These are phyloP conservation scores for Hypoxylon lienhwacheense DNA, from an alignment of 495 filamentous ascomycete genomes.

Conservation along the genomic window DNA sequence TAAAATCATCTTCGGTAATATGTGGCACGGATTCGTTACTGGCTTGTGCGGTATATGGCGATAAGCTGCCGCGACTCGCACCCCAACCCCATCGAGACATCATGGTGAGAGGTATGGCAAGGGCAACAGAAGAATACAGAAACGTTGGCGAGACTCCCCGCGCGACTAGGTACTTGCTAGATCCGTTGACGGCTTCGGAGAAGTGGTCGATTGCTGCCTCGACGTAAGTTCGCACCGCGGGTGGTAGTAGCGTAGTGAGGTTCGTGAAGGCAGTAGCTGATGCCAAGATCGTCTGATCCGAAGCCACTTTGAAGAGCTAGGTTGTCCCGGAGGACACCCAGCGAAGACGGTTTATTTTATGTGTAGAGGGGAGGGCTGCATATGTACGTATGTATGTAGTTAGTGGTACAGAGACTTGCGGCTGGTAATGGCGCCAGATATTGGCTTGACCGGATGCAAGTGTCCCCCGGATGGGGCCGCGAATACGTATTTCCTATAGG, in stretches of 20 bases:
- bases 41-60: constrained; percentile 58
- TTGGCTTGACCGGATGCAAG: constrained; percentile 18
- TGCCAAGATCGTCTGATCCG: constrained; percentile 50
- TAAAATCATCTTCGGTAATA: constrained; percentile 76
- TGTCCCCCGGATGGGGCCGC: constrained; percentile 23
- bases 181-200: constrained; percentile 50
- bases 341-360: constrained; percentile 26
- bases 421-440: constrained; percentile 11
- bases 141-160: constrained; percentile 51
- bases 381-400: constrained; percentile 11
- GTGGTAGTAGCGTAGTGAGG: constrained; percentile 45
- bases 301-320: constrained; percentile 58
- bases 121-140: constrained; percentile 49
- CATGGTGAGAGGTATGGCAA: constrained; percentile 60
- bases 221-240: constrained; percentile 52
- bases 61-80: constrained; percentile 52
- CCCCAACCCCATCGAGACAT: constrained; percentile 65
- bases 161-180: constrained; percentile 57
- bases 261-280: constrained; percentile 56
- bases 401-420: constrained; percentile 19
- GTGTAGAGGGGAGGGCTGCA: constrained; percentile 10
- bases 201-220: constrained; percentile 47
- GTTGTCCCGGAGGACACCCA: constrained; percentile 48
- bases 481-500: constrained; percentile 22
- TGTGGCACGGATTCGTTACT: constrained; percentile 52